Base-by-base conservation (phyloP, 176 grass and related monocot genomes). In the Phyllostachys edulis region DNA sequence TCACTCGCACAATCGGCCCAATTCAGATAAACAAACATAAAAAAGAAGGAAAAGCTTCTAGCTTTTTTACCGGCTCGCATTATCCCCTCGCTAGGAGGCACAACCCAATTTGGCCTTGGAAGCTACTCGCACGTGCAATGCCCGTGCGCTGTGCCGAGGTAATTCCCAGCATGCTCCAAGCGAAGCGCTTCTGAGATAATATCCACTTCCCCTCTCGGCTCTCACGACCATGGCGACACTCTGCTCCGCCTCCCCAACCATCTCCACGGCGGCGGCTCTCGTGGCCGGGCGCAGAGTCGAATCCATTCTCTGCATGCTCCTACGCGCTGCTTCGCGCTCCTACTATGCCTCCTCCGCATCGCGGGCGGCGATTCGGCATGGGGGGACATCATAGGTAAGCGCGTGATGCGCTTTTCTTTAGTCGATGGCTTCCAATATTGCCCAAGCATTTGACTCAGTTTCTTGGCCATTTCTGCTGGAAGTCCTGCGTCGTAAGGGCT, bases 151-250 rank as follows among this genome's bases (percentile, higher is more conserved):
- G 20, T 5, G 36, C 46, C 78, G 49, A 87, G 85, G 82, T 87
- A 82, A 68, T 76, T 82, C 24, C 24, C 71, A 76, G 52, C 51
- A 68, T 36, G 7, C 37, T 44, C 69, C n/a, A 41, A 1, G 10
- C 46, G 26, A 29, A 69, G 49, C 39, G 12, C 44, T 5, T 24
- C 1, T 29, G 29, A 29, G 29, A 29, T 29, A 11, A 71, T 85
- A 85, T 90, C 88, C 86, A 62, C 78, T 62, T 2, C n/a, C 51
- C 3, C 42, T 7, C 78, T 8, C 56, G 13, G 12, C 42, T 7
- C 78, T 8, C 56, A 21, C 26, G 16, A 11, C 55, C 79, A 94
- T 92, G 92, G 84, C 89, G 89, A 84, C 92, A 66, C 77, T 94
- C 75, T 88, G 71, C 45, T 81, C 85, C 46, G 74, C 77, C 65